A percentile compares a stretch with the other conserved stretches of the same genome.
These are phyloP conservation scores for Didymella sp. DNA, from an alignment of 2,329 filamentous ascomycete species.

Conservation along the genomic window DNA sequence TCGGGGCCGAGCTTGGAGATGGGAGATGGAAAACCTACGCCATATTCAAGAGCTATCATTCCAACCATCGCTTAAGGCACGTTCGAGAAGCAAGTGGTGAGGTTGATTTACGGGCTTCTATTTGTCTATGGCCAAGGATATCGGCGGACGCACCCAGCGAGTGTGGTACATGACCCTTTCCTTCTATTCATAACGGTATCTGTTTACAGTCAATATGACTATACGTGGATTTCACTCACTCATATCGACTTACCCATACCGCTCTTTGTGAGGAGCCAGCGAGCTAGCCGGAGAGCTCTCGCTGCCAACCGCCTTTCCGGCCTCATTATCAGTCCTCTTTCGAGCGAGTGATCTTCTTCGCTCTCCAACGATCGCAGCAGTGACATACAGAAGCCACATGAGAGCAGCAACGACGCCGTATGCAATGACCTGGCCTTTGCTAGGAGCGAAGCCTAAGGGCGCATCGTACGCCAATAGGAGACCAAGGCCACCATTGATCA, in stretches of 20 bases:
- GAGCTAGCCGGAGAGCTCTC: constrained; percentile 1
- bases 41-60: background rate
- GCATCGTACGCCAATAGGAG: constrained; percentile 48
- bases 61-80: background rate
- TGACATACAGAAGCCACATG: constrained; percentile 46
- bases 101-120: background rate
- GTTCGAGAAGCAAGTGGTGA: background rate
- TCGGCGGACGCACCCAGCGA: background rate
- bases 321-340: constrained; percentile 21
- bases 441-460: constrained; percentile 35
- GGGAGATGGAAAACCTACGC: background rate
- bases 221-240: background rate
- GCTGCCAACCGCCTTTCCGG: background rate
- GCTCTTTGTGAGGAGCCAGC: constrained; percentile 10
- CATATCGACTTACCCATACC: constrained; percentile 7
- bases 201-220: background rate
- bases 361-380: constrained; percentile 40
- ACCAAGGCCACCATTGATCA: constrained; percentile 64
- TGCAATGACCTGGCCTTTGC: constrained; percentile 37
- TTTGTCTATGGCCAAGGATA: background rate
- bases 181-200: constrained; percentile 2
- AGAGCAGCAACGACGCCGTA: constrained; percentile 45
- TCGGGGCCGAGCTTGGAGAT: background rate
- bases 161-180: background rate
- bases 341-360: constrained; percentile 23